Evolutionary conservation across 768 basidiomycete species (phyloP), one percentile per base, ranked within the genome.

Genomic region (Agaricus sinodeliciosus): DNA sequence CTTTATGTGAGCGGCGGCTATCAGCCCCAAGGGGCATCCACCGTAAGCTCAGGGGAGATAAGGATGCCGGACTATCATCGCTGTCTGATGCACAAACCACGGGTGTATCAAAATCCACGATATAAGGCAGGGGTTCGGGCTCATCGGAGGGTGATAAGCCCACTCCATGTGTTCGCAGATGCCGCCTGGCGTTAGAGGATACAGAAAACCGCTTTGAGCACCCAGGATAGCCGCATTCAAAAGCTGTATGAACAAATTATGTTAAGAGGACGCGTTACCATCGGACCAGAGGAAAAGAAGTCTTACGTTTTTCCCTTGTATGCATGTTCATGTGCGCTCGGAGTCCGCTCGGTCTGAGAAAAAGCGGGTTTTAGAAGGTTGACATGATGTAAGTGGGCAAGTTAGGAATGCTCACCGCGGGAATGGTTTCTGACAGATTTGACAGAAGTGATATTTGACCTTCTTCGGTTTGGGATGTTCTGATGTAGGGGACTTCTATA

Each of bases 171-270:
- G 80, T 82, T 34, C 81, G 78, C 55, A 83, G 73, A 60, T 84
- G 82, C 40, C 82, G 72, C 58, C 79, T 81, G 8, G 82, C 81
- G 57, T 84, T 84, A 3, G 82, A 84, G 19, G 81, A 74, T 18
- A 85, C 82, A 12, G 79, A 80, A 60, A 85, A 85, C 2, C 71
- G 67, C 56, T 81, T 80, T 27, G 65, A 65, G 60, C 82, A 85
- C 18, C 70, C 70, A 18, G 73, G 65, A 35, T 78, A 74, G 0
- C 70, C 72, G 63, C 82, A 84, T n/a, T 54, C 55, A 48, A 61
- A 68, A 3, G 67, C 68, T 69, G 19, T 13, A 37, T 19, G 34
- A 36, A 9, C n/a, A n/a, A n/a, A n/a, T 25, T n/a, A 3, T 12
- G 27, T 37, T 19, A 49, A 4, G 9, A 2, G 25, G 31, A 6